These are phyloP conservation scores for Dipteronia sinensis DNA, from an alignment of 345 rosid species.

Conservation along the genomic window DNA sequence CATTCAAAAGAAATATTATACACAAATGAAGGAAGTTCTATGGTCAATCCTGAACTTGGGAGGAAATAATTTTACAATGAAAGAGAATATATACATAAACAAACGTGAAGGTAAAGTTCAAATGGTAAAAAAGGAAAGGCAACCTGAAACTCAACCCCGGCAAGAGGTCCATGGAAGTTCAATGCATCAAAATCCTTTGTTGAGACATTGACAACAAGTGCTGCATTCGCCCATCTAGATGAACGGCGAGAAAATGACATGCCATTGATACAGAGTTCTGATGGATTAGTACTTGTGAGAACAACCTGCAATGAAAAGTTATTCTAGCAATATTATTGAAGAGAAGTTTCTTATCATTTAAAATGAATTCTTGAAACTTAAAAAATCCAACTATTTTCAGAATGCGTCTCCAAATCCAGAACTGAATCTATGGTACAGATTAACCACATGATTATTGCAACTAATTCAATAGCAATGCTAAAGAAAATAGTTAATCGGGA, in stretches of 20 bases:
- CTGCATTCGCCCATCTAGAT: slow-evolving; percentile 98
- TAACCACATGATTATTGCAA: neutral
- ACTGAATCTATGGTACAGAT: neutral
- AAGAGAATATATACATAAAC: neutral
- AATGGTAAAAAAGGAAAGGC: slow-evolving; percentile 1
- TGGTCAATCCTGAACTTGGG: neutral
- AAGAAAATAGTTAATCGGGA: neutral
- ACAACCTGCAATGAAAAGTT: slow-evolving; percentile 62
- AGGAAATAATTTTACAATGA: neutral
- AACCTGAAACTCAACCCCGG: slow-evolving; percentile 95
- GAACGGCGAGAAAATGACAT: slow-evolving; percentile 98
- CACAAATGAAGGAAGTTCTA: neutral
- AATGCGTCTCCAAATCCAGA: neutral
- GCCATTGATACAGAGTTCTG: slow-evolving; percentile 91
- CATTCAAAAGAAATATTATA: neutral
- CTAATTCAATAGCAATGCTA: neutral
- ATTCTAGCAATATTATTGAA: neutral
- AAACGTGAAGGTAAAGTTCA: neutral
- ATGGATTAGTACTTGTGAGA: slow-evolving; percentile 81
- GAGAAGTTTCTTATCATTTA: neutral
- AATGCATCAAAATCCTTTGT: slow-evolving; percentile 63
- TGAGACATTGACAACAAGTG: slow-evolving; percentile 80
- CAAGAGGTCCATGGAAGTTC: slow-evolving; percentile 78
- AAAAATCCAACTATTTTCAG: neutral
- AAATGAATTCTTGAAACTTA: neutral